Conservation (phyloP, 2,329 filamentous ascomycete species). For the Scleromitrula shiraiana region DNA sequence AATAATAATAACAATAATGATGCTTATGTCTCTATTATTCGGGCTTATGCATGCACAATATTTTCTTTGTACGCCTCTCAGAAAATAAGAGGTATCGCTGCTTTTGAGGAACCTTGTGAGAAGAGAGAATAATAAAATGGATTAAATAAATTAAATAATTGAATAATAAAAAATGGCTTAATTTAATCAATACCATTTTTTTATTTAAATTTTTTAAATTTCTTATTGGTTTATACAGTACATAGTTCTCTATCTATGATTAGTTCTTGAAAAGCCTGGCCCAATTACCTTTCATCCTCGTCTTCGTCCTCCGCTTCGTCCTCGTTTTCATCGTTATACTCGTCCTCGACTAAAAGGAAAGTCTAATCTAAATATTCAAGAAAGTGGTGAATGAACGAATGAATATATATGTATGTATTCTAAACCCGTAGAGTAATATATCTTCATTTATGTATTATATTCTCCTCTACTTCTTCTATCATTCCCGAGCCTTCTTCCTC, state of each 20-base stretch:
- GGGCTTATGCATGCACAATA: constrained; percentile 26
- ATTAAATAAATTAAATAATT: neutral
- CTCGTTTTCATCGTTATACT: no score
- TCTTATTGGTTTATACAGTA: no score
- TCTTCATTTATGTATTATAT: no score
- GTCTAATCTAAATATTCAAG: no score
- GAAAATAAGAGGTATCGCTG: neutral
- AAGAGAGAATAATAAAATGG: neutral
- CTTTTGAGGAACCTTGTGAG: neutral
- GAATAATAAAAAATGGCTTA: neutral
- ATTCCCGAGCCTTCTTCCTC: no score
- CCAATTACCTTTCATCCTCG: no score
- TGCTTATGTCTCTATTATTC: constrained; percentile 5
- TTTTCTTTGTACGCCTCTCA: neutral
- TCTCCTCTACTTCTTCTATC: neutral
- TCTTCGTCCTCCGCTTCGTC: no score
- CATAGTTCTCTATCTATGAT: no score
- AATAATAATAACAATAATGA: neutral
- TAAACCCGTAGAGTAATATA: constrained; percentile 1
- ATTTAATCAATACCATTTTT: no score
- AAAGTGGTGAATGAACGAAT: neutral
- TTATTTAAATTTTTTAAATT: no score
- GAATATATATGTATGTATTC: neutral
- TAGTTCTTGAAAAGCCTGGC: no score
- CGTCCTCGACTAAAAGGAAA: no score